Evolutionary conservation across 805 yeast genomes (phyloP).

Genomic region (Cyberlindnera nakhonratchasimensis): DNA sequence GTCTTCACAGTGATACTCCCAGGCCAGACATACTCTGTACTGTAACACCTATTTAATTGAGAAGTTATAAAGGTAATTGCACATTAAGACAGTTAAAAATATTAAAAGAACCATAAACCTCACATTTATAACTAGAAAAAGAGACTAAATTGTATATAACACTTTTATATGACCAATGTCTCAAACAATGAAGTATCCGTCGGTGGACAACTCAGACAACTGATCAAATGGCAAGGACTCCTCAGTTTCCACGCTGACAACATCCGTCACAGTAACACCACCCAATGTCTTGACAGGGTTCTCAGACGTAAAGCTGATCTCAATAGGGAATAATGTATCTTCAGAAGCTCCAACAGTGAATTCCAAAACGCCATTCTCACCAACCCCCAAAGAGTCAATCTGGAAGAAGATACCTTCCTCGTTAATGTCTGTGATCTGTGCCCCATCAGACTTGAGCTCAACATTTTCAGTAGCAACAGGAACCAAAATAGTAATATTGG

Average conservation of each 20-base stretch:
- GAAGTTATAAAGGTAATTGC: not conserved
- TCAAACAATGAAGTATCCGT: slow-evolving; percentile 52
- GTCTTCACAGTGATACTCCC: slow-evolving; percentile 51
- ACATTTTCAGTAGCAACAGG: slow-evolving; percentile 64
- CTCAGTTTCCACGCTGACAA: slow-evolving; percentile 47
- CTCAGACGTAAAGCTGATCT: slow-evolving; percentile 54
- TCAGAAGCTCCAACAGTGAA: slow-evolving; percentile 75
- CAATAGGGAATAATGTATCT: slow-evolving; percentile 86
- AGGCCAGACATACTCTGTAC: slow-evolving; percentile 42
- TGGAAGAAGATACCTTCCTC: slow-evolving; percentile 72
- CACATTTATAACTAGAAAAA: no score
- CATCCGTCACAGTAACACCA: slow-evolving; percentile 58
- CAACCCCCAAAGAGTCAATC: slow-evolving; percentile 50
- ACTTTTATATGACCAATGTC: not conserved
- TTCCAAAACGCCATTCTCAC: slow-evolving; percentile 70
- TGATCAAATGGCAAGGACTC: slow-evolving; percentile 69
- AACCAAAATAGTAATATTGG: slow-evolving; percentile 52
- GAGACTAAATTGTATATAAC: no score
- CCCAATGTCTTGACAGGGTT: slow-evolving; percentile 56
- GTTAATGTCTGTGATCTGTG: slow-evolving; percentile 51
- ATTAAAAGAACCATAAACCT: no score
- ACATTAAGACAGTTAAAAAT: no score
- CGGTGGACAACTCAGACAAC: slow-evolving; percentile 53
- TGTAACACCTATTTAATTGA: not conserved
- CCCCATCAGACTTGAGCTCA: slow-evolving; percentile 49